phyloP scores from a whole-genome alignment of 169 alveolate species.

The Eimeria necatrix region DNA sequence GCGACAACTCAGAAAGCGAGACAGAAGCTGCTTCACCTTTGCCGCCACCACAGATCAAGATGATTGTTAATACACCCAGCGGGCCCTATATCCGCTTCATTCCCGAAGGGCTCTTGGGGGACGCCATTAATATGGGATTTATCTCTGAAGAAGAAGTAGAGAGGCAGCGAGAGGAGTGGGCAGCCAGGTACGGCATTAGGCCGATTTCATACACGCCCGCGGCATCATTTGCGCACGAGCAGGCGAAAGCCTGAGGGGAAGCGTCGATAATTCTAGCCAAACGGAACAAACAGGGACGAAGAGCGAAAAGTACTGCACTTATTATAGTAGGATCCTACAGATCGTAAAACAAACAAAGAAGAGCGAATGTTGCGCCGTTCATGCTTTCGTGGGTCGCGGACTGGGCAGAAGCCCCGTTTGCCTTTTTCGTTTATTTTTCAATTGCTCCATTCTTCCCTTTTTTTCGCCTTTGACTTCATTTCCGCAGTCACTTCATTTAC shows the following conservation, averaged over 20 bases:
- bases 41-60: background rate
- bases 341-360: no score
- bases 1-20: background rate
- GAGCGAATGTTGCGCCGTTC: no score
- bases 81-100: conserved; percentile 63
- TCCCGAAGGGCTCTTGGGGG: conserved; percentile 50
- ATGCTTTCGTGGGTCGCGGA: no score
- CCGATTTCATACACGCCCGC: background rate
- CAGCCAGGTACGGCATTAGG: background rate
- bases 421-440: no score
- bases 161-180: conserved; percentile 57
- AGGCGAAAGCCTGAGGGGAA: background rate
- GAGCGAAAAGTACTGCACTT: no score
- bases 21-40: background rate
- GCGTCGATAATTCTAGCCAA: no score
- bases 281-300: no score
- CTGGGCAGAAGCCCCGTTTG: no score
- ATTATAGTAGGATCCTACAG: no score
- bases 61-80: conserved; percentile 56
- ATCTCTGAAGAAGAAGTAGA: conserved; percentile 47
- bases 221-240: background rate
- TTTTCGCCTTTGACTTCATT: no score
- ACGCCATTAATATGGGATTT: conserved; percentile 43
- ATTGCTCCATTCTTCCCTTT: no score
- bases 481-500: no score